Evolutionary conservation across 495 filamentous ascomycete species (phyloP).

Genomic region (Annulohypoxylon nitens): DNA sequence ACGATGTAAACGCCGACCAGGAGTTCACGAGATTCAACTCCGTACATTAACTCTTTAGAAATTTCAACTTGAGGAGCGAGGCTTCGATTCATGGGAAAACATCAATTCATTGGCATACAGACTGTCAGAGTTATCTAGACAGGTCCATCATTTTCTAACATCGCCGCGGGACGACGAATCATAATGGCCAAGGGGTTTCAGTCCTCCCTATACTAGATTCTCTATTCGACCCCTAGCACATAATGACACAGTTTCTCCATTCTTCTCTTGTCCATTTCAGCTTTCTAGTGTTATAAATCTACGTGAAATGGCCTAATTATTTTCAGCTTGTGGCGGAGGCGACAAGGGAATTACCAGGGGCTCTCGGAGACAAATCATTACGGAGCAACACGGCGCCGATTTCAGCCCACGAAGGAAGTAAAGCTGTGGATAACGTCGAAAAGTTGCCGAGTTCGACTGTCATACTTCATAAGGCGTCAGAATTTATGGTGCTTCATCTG

Average conservation of each 20-base stretch:
- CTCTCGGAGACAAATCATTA: constrained; percentile 27
- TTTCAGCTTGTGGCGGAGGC: constrained; percentile 3
- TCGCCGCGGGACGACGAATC: no score
- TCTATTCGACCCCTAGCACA: neutral
- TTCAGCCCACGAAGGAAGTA: constrained; percentile 3
- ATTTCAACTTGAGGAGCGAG: no score
- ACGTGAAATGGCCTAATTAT: neutral
- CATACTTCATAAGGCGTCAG: neutral
- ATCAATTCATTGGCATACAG: no score
- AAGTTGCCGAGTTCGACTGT: constrained; percentile 7
- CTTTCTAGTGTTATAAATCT: neutral
- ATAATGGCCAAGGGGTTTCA: no score
- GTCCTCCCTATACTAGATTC: neutral
- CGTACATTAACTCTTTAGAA: no score
- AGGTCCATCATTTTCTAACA: no score
- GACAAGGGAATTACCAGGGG: neutral
- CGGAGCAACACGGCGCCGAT: constrained; percentile 33
- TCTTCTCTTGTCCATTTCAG: neutral
- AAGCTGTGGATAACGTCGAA: neutral
- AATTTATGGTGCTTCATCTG: neutral
- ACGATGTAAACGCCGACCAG: neutral
- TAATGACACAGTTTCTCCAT: neutral
- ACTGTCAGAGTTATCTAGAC: no score
- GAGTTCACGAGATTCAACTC: neutral
- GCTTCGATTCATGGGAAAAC: no score